Evolutionary conservation across 1,139 yeast species (phyloP).

Genomic region (Lodderomyces metapsilosis): DNA sequence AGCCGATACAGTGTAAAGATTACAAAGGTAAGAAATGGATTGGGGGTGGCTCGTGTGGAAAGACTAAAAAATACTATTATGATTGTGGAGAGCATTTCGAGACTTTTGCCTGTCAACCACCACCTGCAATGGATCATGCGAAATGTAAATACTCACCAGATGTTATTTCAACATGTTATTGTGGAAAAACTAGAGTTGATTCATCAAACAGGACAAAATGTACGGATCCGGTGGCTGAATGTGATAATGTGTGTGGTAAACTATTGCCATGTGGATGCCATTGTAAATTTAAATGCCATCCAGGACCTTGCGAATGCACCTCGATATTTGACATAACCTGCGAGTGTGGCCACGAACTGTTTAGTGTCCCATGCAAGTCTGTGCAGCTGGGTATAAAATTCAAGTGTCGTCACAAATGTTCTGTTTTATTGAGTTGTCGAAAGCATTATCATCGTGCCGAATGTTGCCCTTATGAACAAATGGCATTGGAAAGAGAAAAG

Average conservation of each 20-base stretch:
- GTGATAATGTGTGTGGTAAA: constrained; percentile 65
- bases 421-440: constrained; percentile 74
- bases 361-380: constrained; percentile 63
- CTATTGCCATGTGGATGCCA: constrained; percentile 67
- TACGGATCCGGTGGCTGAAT: constrained; percentile 75
- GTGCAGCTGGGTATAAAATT: constrained; percentile 52
- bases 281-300: constrained; percentile 72
- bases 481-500: constrained; percentile 63
- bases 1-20: constrained; percentile 26
- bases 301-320: constrained; percentile 72
- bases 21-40: constrained; percentile 40
- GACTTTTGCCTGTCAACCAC: constrained; percentile 58
- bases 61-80: constrained; percentile 47
- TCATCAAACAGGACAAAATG: constrained; percentile 48
- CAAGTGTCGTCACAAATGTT: constrained; percentile 71
- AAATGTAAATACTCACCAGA: constrained; percentile 70
- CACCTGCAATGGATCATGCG: constrained; percentile 20
- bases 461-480: constrained; percentile 70
- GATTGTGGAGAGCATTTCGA: constrained; percentile 73
- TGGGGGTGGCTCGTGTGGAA: constrained; percentile 63
- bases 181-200: constrained; percentile 55
- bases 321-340: constrained; percentile 47
- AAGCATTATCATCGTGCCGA: constrained; percentile 69
- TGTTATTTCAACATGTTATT: constrained; percentile 62
- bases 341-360: constrained; percentile 49